Conservation (phyloP, 495 filamentous ascomycete species). For the Penicillium pancosmium region DNA sequence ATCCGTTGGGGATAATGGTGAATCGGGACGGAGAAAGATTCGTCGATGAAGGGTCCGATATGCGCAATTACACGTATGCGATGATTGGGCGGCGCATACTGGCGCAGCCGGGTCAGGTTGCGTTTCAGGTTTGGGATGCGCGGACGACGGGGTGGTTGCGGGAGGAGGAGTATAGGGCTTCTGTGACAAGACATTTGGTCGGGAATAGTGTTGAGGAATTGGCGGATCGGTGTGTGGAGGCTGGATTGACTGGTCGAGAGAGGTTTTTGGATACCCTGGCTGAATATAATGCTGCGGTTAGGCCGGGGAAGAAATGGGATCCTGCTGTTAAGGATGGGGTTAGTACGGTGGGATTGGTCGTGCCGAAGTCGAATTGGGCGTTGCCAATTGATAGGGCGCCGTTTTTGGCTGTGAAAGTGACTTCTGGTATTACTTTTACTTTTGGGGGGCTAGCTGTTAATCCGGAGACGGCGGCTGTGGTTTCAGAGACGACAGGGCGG, state of each 20-base stretch:
- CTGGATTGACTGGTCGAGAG: slow-evolving; percentile 43
- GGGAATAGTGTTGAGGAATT: slow-evolving; percentile 55
- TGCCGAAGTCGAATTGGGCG: slow-evolving; percentile 68
- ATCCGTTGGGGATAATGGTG: slow-evolving; percentile 65
- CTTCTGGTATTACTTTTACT: slow-evolving; percentile 65
- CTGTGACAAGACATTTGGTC: slow-evolving; percentile 52
- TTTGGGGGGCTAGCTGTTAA: slow-evolving; percentile 62
- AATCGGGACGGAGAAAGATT: slow-evolving; percentile 60
- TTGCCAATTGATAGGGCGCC: slow-evolving; percentile 55
- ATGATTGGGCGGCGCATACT: slow-evolving; percentile 60
- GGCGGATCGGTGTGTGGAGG: slow-evolving; percentile 44
- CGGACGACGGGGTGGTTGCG: slow-evolving; percentile 50
- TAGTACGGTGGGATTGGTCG: slow-evolving; percentile 44
- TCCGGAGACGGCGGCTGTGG: slow-evolving; percentile 47
- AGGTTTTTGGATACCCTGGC: slow-evolving; percentile 50
- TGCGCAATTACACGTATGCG: slow-evolving; percentile 67
- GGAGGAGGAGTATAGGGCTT: slow-evolving; percentile 59
- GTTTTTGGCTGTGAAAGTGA: slow-evolving; percentile 61
- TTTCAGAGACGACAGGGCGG: slow-evolving; percentile 42
- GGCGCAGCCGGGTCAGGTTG: slow-evolving; percentile 54
- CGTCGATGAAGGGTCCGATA: slow-evolving; percentile 64
- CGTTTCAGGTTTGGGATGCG: slow-evolving; percentile 66
- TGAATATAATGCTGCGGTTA: slow-evolving; percentile 57
- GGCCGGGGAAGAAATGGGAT: slow-evolving; percentile 44
- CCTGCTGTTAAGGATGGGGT: slow-evolving; percentile 59